These are phyloP conservation scores for Berberis vulgaris DNA, from an alignment of 164 flowering plant species.

Conservation along the genomic window DNA sequence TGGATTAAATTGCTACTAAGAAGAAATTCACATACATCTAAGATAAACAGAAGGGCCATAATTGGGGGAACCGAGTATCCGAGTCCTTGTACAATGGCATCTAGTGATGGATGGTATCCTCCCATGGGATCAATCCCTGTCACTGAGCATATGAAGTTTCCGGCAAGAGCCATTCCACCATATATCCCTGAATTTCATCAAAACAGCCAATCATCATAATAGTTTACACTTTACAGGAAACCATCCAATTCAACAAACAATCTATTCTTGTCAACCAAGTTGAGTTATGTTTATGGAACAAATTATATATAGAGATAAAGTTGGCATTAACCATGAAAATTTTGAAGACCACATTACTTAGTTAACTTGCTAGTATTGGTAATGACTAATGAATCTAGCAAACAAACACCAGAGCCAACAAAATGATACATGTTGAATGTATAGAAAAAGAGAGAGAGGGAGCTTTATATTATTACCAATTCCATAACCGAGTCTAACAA, in stretches of 20 bases:
- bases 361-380: too few species aligned
- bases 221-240: background rate
- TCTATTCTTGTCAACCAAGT: too few species aligned
- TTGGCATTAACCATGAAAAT: too few species aligned
- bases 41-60: constrained; percentile 92
- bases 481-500: constrained; percentile 90
- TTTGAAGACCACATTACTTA: too few species aligned
- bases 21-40: constrained; percentile 52
- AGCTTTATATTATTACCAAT: constrained; percentile 39
- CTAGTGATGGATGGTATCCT: constrained; percentile 63
- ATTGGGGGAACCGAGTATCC: constrained; percentile 96
- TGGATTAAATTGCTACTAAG: background rate
- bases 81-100: constrained; percentile 75
- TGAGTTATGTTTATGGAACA: too few species aligned
- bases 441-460: background rate
- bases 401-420: background rate
- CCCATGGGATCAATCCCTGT: constrained; percentile 72
- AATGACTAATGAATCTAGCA: too few species aligned
- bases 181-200: constrained; percentile 57
- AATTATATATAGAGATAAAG: too few species aligned
- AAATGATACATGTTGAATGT: background rate
- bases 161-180: constrained; percentile 90
- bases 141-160: constrained; percentile 77
- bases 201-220: background rate
- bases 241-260: background rate